phyloP scores from a whole-genome alignment of 2,329 filamentous ascomycete species.

The Pseudocercospora macadamiae region DNA sequence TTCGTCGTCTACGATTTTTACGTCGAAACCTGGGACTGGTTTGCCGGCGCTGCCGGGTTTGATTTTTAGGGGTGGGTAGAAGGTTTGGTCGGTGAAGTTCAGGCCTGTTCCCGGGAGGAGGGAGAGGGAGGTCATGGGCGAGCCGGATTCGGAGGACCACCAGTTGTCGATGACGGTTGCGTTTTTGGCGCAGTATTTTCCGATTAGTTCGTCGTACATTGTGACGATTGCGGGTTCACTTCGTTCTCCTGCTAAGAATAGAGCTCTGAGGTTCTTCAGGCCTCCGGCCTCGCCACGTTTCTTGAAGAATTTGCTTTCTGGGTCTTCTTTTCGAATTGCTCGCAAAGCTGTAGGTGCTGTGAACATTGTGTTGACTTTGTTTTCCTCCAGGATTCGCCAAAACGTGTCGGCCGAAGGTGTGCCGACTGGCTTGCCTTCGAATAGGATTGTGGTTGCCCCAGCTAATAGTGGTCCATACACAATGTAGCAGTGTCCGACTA shows the following conservation, averaged over 20 bases:
- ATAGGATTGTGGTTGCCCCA: constrained; percentile 83
- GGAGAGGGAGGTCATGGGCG: constrained; percentile 68
- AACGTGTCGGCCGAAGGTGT: constrained; percentile 86
- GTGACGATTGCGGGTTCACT: constrained; percentile 84
- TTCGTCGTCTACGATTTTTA: constrained; percentile 79
- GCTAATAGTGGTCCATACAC: constrained; percentile 84
- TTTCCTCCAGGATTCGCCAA: constrained; percentile 82
- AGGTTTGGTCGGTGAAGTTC: constrained; percentile 51
- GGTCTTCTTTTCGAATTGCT: constrained; percentile 85
- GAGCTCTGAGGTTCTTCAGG: constrained; percentile 68
- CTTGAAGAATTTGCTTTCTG: constrained; percentile 68
- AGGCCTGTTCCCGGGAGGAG: constrained; percentile 65
- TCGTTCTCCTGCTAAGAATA: constrained; percentile 87
- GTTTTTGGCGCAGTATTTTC: constrained; percentile 64
- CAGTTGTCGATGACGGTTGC: constrained; percentile 71
- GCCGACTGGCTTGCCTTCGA: constrained; percentile 91
- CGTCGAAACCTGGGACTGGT: constrained; percentile 88
- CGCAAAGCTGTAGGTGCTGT: constrained; percentile 86
- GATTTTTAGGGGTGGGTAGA: constrained; percentile 59
- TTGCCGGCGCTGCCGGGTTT: constrained; percentile 89
- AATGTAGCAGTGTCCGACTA: constrained; percentile 84
- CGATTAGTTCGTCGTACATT: constrained; percentile 76
- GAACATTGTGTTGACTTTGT: constrained; percentile 81
- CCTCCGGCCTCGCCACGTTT: constrained; percentile 68
- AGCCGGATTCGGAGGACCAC: constrained; percentile 74